Evolutionary conservation across 306 rosid species (phyloP).

Genomic region (Fagus crenata): DNA sequence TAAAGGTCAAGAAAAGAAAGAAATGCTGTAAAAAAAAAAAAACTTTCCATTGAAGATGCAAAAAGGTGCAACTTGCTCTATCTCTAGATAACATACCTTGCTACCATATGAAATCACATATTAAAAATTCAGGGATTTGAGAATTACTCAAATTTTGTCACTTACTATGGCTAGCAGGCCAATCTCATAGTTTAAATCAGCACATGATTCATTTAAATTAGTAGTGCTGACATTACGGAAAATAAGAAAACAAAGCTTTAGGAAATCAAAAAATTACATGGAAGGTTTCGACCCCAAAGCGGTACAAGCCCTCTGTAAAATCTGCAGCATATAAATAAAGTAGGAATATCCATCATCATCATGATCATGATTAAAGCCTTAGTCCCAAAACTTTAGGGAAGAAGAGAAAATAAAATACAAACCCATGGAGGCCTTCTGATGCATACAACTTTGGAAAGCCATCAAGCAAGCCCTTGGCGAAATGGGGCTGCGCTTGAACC

Average conservation of each 20-base stretch:
- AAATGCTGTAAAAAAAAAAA: too few relatives aligned
- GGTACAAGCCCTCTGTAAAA: conserved; percentile 65
- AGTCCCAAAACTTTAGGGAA: background rate
- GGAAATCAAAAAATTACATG: conserved; percentile 52
- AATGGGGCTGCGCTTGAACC: conserved; percentile 57
- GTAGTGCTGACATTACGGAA: background rate
- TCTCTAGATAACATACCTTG: too few relatives aligned
- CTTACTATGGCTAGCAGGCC: conserved; percentile 7
- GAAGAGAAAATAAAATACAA: conserved; percentile 3
- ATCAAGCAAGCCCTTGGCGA: conserved; percentile 51
- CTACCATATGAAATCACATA: too few relatives aligned
- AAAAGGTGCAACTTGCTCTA: too few relatives aligned
- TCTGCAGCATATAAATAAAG: conserved; percentile 42
- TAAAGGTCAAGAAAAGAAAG: too few relatives aligned
- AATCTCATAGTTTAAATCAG: background rate
- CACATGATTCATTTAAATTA: background rate
- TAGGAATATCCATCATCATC: conserved; percentile 28
- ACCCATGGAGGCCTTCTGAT: conserved; percentile 57
- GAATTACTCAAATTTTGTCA: too few relatives aligned
- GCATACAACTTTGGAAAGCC: conserved; percentile 60
- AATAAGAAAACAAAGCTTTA: conserved; percentile 13
- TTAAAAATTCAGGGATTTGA: too few relatives aligned
- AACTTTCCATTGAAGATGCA: too few relatives aligned
- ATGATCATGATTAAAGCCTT: too few relatives aligned
- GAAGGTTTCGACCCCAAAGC: conserved; percentile 63